phyloP scores from a whole-genome alignment of 768 basidiomycete species.

The Tylopilus sp. region DNA sequence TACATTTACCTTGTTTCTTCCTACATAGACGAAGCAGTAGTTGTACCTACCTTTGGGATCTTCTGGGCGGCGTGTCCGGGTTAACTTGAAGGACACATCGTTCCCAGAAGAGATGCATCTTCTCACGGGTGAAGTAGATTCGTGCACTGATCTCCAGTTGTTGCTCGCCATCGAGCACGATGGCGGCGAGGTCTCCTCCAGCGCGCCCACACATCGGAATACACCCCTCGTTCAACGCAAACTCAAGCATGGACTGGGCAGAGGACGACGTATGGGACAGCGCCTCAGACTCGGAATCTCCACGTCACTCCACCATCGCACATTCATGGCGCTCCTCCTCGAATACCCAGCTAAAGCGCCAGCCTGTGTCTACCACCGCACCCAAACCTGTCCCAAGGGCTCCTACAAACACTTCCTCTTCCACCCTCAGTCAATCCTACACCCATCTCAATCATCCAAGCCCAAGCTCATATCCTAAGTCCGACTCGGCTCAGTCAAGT shows the following conservation, averaged over 20 bases:
- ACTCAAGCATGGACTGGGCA: slow-evolving; percentile 60
- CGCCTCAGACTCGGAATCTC: slow-evolving; percentile 73
- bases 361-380: slow-evolving; percentile 35
- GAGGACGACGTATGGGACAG: slow-evolving; percentile 90
- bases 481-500: slow-evolving; percentile 38
- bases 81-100: too few relatives aligned
- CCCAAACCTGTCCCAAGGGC: slow-evolving; percentile 56
- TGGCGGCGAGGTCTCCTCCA: slow-evolving; percentile 64
- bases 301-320: slow-evolving; percentile 50
- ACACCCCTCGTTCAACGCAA: slow-evolving; percentile 45
- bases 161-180: slow-evolving; percentile 27
- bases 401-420: slow-evolving; percentile 51
- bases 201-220: slow-evolving; percentile 71
- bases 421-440: slow-evolving; percentile 74
- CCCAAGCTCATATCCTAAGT: slow-evolving; percentile 68
- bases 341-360: slow-evolving; percentile 21
- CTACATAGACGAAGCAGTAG: slow-evolving; percentile 21
- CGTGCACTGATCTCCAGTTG: background rate
- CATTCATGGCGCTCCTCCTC: slow-evolving; percentile 40
- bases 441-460: slow-evolving; percentile 75
- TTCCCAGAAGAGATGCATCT: background rate
- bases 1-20: slow-evolving; percentile 24
- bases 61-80: too few relatives aligned
- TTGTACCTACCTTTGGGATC: slow-evolving; percentile 25
- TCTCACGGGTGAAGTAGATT: slow-evolving; percentile 9